Evolutionary conservation across 768 basidiomycete species (phyloP), one percentile per base, ranked within the genome.

Genomic region (Suillus cothurnatus): DNA sequence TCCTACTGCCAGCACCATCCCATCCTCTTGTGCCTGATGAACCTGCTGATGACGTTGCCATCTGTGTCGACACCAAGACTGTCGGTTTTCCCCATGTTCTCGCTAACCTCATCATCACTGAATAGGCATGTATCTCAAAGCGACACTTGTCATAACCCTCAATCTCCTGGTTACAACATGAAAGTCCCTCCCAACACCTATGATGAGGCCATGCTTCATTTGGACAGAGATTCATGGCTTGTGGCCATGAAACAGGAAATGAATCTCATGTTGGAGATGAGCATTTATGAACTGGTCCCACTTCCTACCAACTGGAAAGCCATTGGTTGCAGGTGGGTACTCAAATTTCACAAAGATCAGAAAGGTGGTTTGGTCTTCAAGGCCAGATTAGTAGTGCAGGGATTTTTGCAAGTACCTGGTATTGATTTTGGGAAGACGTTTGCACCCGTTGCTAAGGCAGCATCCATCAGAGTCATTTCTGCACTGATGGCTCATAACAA

Each of bases 301-400:
- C 49, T 61, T 23, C 65, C 52, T 6, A 17, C 52, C 5, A 49
- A 38, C 12, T 23, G 34, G 1, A 52, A 60, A 11, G 9, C 62
- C 38, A 45, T 66, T 4, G 61, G 63, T 26, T 49, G 41, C 3
- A 6, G 19, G n/a, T 66, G 66, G 66, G 49, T 60, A 4, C 63
- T 50, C 15, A 5, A 50, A 3, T 47, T 47, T 47, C 47, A 6
- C 4, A 2, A 43, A 8, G 12, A 67, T 31, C 38, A 15, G 28
- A 67, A 61, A 59, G 63, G 31, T 58, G 66, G 47, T 11, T 47
- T 11, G 3, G 14, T 49, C 8, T 76, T 71, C 68, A 79, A 82
- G 66, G 47, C 47, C 1, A 4, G n/a, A 3, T 8, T 49, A 76
- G 56, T 55, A 17, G 43, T 43, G 1, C 26, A 64, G 23, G 66